Evolutionary conservation across 768 basidiomycete species (phyloP), one percentile per base, ranked within the genome.

Genomic region (Pholiota conissans): DNA sequence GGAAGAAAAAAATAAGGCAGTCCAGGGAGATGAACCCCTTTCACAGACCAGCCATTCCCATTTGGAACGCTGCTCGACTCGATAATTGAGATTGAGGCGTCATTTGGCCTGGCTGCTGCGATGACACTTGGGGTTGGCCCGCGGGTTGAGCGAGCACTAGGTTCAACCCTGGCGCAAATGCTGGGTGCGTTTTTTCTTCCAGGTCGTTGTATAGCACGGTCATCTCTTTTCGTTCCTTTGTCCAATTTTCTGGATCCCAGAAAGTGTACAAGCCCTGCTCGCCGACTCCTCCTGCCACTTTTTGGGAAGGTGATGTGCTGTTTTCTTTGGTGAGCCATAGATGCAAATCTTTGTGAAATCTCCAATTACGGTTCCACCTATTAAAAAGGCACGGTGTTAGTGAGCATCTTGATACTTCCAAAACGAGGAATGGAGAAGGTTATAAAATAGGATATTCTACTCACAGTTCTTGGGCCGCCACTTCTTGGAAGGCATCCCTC

Each of bases 331-430:
- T 95, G 73, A 97, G 81, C 86, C 83, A 83, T 53, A 92, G 72
- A 39, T 87, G 87, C 49, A 92, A 79, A 65, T 94, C 92, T 71
- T 95, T 97, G 84, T 97, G 95, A 73, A 90, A 97, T 59, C 95
- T 81, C 95, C 95, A 98, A 72, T 94, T 95, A 59, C 94, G 89
- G 71, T 91, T 90, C 80, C 86, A 96, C 67, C 94, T 95, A 52
- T 14, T 27, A 59, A 61, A 57, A 47, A 63, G 61, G 39, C 48
- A 28, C 52, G 46, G 37, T 22, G 42, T 20, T 45, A 45, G 24
- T 24, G 42, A 18, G 42, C 10, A 45, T 11, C n/a, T 7, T 11
- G n/a, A 39, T 39, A 7, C n/a, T 39, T 39, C n/a, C n/a, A 18
- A 14, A 4, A 39, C 8, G 37, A 39, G 20, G 37, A n/a, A 39